Conservation (phyloP, 2,329 filamentous ascomycete species). For the Penicillium sp. region DNA sequence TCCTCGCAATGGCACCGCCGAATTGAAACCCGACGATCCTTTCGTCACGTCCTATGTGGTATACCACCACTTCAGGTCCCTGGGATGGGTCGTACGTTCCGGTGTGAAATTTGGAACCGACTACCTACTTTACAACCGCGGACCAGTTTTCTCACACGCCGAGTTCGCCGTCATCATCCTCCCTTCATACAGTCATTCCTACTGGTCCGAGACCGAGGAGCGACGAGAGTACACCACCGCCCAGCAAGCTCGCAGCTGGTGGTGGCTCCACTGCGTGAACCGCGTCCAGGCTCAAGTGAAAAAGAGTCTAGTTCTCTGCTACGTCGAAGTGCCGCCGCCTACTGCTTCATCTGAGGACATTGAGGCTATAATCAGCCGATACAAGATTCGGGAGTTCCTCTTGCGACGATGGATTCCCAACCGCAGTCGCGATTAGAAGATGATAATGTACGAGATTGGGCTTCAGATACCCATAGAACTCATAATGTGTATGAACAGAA, state of each 20-base stretch:
- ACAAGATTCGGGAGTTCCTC: conserved; percentile 76
- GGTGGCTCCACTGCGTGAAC: conserved; percentile 76
- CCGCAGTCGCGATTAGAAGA: conserved; percentile 61
- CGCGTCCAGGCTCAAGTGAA: conserved; percentile 84
- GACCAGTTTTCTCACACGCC: conserved; percentile 90
- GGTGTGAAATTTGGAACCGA: conserved; percentile 95
- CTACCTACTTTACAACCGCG: conserved; percentile 89
- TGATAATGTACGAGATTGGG: conserved; percentile 6
- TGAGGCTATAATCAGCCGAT: conserved; percentile 62
- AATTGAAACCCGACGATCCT: conserved; percentile 69
- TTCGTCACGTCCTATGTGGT: conserved; percentile 85
- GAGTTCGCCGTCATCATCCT: conserved; percentile 86
- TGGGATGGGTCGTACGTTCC: conserved; percentile 90
- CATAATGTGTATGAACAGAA: not conserved
- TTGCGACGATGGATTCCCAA: conserved; percentile 83
- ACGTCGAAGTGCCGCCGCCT: conserved; percentile 84
- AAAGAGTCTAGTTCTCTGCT: conserved; percentile 85
- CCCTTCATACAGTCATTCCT: conserved; percentile 72
- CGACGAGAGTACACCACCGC: conserved; percentile 52
- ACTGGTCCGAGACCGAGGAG: conserved; percentile 60
- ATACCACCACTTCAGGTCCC: conserved; percentile 92
- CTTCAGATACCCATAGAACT: conserved; percentile 22
- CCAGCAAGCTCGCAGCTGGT: conserved; percentile 46
- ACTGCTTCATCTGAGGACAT: conserved; percentile 53
- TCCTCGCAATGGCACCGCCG: conserved; percentile 43